These are phyloP conservation scores for Misopates orontium DNA, from an alignment of 257 asterid species.

Conservation along the genomic window DNA sequence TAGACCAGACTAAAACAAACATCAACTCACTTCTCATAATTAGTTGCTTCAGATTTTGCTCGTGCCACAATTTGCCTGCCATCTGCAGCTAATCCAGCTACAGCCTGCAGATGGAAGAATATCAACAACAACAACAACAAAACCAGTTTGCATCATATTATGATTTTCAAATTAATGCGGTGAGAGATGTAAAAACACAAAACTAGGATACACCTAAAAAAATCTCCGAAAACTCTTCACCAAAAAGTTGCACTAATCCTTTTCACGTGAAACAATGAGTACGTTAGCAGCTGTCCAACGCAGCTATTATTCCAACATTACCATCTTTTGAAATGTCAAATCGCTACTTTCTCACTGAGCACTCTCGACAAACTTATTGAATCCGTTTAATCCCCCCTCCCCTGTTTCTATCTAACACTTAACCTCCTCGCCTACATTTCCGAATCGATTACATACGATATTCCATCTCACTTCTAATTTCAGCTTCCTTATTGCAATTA, in stretches of 20 bases:
- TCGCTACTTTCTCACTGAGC: neutral
- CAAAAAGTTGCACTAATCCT: no score
- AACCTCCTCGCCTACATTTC: no score
- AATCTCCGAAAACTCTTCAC: no score
- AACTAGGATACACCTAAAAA: no score
- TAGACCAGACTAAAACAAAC: slow-evolving; percentile 25
- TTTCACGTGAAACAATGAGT: neutral
- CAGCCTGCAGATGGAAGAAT: slow-evolving; percentile 52
- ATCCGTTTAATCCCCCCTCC: no score
- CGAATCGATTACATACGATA: no score
- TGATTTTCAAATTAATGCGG: neutral
- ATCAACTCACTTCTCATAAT: slow-evolving; percentile 51
- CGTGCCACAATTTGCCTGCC: slow-evolving; percentile 90
- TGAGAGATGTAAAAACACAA: neutral
- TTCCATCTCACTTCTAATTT: no score
- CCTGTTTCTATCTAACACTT: no score
- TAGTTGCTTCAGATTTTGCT: slow-evolving; percentile 85
- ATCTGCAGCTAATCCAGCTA: slow-evolving; percentile 94
- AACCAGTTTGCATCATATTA: slow-evolving; percentile 5
- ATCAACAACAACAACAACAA: slow-evolving; percentile 12
- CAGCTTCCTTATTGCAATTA: no score
- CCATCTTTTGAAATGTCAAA: neutral
- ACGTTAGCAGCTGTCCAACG: neutral
- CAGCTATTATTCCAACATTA: slow-evolving; percentile 11
- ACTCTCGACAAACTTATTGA: no score